A percentile compares a stretch with the other conserved stretches of the same genome.
These are phyloP conservation scores for Rhizopogon sp. DNA, from an alignment of 768 basidiomycete species.

Conservation along the genomic window DNA sequence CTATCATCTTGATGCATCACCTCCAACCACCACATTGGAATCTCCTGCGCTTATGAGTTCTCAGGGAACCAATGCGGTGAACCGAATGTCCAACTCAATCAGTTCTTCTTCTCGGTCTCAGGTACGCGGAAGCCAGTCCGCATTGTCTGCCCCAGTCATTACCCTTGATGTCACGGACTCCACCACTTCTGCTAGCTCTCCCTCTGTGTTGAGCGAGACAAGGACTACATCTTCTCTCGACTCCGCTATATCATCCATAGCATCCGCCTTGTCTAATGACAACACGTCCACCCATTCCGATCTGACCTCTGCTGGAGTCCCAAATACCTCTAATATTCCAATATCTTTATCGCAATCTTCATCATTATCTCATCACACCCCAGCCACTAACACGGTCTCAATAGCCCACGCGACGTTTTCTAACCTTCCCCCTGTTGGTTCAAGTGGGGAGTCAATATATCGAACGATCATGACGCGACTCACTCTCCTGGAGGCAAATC, in stretches of 20 bases:
- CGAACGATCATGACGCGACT: constrained; percentile 95
- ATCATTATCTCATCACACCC: background rate
- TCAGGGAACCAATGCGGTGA: background rate
- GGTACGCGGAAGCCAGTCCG: background rate
- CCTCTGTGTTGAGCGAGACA: background rate
- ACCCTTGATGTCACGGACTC: background rate
- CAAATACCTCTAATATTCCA: background rate
- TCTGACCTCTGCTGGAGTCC: background rate
- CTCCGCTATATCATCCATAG: background rate
- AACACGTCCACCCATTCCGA: background rate
- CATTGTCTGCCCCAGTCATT: background rate
- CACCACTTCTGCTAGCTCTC: background rate
- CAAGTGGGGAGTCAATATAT: constrained; percentile 84
- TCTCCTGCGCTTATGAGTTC: background rate
- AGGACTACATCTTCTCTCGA: background rate
- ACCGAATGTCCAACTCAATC: background rate
- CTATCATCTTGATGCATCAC: background rate
- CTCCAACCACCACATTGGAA: background rate
- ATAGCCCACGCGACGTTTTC: background rate
- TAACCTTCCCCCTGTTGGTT: background rate
- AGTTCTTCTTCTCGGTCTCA: background rate
- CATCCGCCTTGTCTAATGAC: background rate
- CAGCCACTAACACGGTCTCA: constrained; percentile 2
- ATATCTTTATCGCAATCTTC: background rate
- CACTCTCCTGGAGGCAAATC: constrained; percentile 78